Conservation (phyloP, 1,284 basidiomycete species). For the Inonotus hispidus region DNA sequence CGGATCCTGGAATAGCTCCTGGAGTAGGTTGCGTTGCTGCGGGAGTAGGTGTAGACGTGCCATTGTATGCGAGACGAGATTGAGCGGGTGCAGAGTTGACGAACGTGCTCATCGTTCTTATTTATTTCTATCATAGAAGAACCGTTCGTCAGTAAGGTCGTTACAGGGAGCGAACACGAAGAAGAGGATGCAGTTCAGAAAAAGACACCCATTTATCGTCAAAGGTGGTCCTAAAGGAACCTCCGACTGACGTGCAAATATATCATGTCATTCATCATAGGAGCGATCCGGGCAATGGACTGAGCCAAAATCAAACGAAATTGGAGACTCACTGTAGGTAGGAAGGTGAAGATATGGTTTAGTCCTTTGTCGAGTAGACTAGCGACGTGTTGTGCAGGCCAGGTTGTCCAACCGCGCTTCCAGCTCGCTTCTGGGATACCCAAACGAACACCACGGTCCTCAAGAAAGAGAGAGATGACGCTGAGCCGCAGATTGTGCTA, state of each 20-base stretch:
- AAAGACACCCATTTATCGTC: constrained; percentile 15
- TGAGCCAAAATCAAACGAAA: background rate
- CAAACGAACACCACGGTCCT: too few relatives aligned
- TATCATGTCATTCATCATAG: constrained; percentile 16
- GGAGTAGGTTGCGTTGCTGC: background rate
- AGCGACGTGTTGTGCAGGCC: too few relatives aligned
- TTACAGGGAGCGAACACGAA: background rate
- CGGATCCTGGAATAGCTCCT: background rate
- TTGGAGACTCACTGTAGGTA: background rate
- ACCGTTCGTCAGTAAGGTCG: background rate
- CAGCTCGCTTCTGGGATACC: too few relatives aligned
- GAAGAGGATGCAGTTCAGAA: constrained; percentile 1
- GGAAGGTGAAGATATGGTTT: too few relatives aligned
- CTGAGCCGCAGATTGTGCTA: too few relatives aligned
- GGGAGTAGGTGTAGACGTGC: background rate
- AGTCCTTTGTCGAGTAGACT: too few relatives aligned
- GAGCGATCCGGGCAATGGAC: too few relatives aligned
- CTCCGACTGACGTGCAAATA: constrained; percentile 23
- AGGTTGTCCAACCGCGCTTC: background rate
- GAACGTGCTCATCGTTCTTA: constrained; percentile 3
- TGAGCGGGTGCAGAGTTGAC: background rate
- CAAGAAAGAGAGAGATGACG: too few relatives aligned
- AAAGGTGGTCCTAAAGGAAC: background rate
- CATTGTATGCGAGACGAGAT: background rate
- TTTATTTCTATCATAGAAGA: background rate